Evolutionary conservation across 1,284 basidiomycete genomes (phyloP).

Genomic region (Cryptococcus floricola): DNA sequence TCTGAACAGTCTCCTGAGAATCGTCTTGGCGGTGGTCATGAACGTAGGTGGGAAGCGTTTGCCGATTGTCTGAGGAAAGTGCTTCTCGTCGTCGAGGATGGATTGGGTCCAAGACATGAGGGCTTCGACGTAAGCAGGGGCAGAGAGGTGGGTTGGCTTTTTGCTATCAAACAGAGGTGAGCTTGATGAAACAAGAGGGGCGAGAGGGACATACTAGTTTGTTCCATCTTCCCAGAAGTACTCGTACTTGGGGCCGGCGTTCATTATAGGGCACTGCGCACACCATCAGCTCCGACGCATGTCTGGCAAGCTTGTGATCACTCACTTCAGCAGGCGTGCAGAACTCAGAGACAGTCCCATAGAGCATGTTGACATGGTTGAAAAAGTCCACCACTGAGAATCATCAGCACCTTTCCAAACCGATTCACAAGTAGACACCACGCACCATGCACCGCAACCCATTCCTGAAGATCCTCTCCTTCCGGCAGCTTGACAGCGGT

Average conservation of each 20-base stretch:
- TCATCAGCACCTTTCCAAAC: background rate
- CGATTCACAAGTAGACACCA: conserved; percentile 7
- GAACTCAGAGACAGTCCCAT: conserved; percentile 93
- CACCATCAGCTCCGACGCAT: background rate
- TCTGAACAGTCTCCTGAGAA: conserved; percentile 87
- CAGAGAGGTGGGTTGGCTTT: conserved; percentile 87
- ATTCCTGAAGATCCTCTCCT: conserved; percentile 91
- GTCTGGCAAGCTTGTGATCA: background rate
- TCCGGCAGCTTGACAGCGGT: conserved; percentile 87
- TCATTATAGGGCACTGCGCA: conserved; percentile 91
- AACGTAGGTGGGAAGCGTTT: conserved; percentile 91
- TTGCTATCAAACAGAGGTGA: conserved; percentile 51
- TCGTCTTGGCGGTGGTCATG: conserved; percentile 83
- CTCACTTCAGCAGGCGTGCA: conserved; percentile 84
- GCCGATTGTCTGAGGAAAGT: conserved; percentile 95
- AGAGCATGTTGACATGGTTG: conserved; percentile 94
- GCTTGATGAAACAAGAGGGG: background rate
- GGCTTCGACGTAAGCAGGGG: conserved; percentile 95
- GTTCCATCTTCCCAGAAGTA: conserved; percentile 96
- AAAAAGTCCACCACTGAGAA: conserved; percentile 84
- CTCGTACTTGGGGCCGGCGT: conserved; percentile 95
- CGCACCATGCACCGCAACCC: conserved; percentile 93
- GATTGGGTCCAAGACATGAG: conserved; percentile 98
- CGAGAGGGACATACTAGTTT: background rate
- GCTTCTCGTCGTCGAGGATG: conserved; percentile 83